Base-by-base conservation (phyloP, 2,329 filamentous ascomycete species). In the Tolypocladium album region DNA sequence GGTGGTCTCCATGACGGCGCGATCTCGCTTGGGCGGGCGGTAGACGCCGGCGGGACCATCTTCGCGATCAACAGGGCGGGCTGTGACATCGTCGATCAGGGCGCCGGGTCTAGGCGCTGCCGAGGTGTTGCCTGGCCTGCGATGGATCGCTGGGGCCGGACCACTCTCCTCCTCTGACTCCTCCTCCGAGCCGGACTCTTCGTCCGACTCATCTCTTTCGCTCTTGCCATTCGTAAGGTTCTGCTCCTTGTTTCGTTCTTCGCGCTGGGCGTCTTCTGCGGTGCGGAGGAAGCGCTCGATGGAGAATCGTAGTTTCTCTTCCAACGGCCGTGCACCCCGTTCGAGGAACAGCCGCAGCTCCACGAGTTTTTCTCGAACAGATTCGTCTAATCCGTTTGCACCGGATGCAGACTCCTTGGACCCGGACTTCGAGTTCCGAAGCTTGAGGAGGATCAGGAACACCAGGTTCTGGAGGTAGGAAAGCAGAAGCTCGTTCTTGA, bases 401-500 rank as follows among this genome's bases (percentile, higher is more conserved):
- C 71, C 67, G 0, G 78, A 13, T 4, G 7, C 67, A 7, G 59
- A 36, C 3, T 65, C 61, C 12, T 67, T 62, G 2, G 64, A 59
- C 31, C 65, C 64, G 0, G 66, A 59, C 60, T 73, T 76, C 6
- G 72, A 64, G 70, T 86, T 85, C 61, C 90, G 85, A 24, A 97
- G 74, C 69, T 95, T 93, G 43, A 95, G 75, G 1, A 96, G 78
- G 53, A 96, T 88, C 47, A 96, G 78, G 67, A 96, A 96, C 53
- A 94, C 90, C 4, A 97, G 84, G 68, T 96, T 95, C 69, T 99
- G 93, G 0, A 99, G 81, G 74, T 99, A 99, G 4, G 93, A 93
- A 45, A 99, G 86, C 22, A 99, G 86, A n/a, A 99, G 82, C 71
- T 99, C 94, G 75, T 95, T 97, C 78, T 99, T 99, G 64, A 90